Evolutionary conservation across 2,329 filamentous ascomycete genomes (phyloP).

Genomic region (Trichophyton verrucosum): DNA sequence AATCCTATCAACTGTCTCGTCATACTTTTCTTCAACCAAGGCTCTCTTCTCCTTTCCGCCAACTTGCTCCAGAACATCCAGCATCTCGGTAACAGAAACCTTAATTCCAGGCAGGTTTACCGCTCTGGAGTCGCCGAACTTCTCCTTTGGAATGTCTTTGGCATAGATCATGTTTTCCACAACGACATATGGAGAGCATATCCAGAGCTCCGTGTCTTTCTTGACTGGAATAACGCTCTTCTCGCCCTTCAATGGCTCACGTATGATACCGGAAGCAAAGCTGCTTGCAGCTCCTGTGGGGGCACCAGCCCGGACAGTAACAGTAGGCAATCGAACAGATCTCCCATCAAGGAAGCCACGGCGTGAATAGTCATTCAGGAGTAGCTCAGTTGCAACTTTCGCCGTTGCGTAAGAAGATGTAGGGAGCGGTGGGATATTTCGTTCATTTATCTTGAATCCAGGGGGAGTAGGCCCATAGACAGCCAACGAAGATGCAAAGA

Average conservation of each 20-base stretch:
- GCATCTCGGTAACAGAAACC: conserved; percentile 47
- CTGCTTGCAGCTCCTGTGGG: conserved; percentile 41
- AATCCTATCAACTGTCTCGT: conserved; percentile 44
- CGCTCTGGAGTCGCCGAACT: conserved; percentile 42
- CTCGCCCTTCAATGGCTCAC: conserved; percentile 40
- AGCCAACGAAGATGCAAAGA: conserved; percentile 39
- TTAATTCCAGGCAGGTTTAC: conserved; percentile 44
- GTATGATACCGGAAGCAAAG: conserved; percentile 42
- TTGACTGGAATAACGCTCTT: conserved; percentile 41
- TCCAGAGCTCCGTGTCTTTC: conserved; percentile 44
- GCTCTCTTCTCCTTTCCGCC: conserved; percentile 44
- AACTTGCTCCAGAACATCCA: conserved; percentile 45
- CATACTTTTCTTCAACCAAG: conserved; percentile 43
- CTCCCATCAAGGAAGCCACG: conserved; percentile 38
- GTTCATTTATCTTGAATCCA: conserved; percentile 32
- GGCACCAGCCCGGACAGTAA: conserved; percentile 40
- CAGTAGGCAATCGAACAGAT: conserved; percentile 39
- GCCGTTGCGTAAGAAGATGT: conserved; percentile 41
- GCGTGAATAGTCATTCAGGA: conserved; percentile 42
- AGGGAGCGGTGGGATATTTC: conserved; percentile 36
- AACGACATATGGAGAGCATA: conserved; percentile 44
- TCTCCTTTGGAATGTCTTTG: conserved; percentile 38
- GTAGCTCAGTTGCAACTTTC: conserved; percentile 40
- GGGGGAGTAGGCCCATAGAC: conserved; percentile 40
- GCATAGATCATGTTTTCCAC: conserved; percentile 44